Evolutionary conservation across 2,329 filamentous ascomycete species (phyloP), one percentile per base, ranked within the genome.

Genomic region (Talaromyces sp.): DNA sequence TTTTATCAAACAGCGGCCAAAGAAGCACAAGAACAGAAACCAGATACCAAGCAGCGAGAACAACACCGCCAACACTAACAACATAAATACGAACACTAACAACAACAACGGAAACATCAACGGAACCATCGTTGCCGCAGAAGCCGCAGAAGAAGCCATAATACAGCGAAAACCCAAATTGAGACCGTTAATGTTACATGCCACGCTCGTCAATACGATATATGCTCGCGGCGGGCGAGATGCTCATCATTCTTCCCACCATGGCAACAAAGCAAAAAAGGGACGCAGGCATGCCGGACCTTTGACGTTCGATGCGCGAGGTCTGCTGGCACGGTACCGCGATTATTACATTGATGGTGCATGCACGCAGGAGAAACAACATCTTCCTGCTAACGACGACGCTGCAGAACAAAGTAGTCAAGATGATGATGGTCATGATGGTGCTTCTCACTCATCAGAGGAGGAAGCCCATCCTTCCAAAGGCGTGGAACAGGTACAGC

Each of bases 131-230:
- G 29, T 60, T 19, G 45, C 29, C n/a, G 63, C 63, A 38, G 56
- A 65, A 40, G 22, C 34, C 10, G 56, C 54, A 47, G 38, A 66
- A 62, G 64, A 65, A 38, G 4, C 25, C 25, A 51, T 54, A 29
- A 34, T 56, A 38, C 51, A 61, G n/a, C 49, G 11, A 40, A 75
- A 73, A 34, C 68, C 67, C 5, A 73, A 69, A 65, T 60, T 80
- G 13, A 80, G 91, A 63, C 85, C 87, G 6, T 76, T 97, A 68
- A 84, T 91, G 22, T 78, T 97, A 61, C 94, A 97, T 74, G 92
- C 91, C 19, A 97, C 94, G 0, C 80, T 97, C 3, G 79, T 95
- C 60, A 97, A 97, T 76, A 96, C 93, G 0, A 86, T 93, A 15
- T 96, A 97, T 74, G 87, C 76, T 40, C 69, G 69, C 6, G 61